Percentiles rank a stretch among this genome's conserved stretches.
These are phyloP conservation scores for Discostella stelligera DNA, from an alignment of 352 stramenopile species.

Conservation along the genomic window DNA sequence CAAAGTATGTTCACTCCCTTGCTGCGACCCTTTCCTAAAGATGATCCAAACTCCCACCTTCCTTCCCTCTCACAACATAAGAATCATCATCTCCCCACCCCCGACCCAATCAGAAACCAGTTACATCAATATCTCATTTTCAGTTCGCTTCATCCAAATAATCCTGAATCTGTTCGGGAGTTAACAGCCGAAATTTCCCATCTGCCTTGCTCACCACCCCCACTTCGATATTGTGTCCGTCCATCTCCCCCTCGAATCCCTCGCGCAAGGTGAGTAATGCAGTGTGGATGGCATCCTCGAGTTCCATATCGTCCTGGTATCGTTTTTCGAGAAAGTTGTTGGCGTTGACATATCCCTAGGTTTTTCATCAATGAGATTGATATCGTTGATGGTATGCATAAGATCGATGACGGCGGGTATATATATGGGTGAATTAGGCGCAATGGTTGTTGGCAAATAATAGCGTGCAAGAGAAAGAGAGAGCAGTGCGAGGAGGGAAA, in stretches of 20 bases:
- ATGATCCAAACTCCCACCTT: too few relatives aligned
- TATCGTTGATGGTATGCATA: too few relatives aligned
- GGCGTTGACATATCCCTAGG: constrained; percentile 92
- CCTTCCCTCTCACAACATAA: neutral
- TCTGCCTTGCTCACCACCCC: constrained; percentile 93
- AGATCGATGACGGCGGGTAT: too few relatives aligned
- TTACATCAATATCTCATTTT: too few relatives aligned
- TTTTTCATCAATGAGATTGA: neutral
- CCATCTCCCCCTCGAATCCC: constrained; percentile 97
- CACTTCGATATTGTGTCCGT: constrained; percentile 97
- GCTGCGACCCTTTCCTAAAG: too few relatives aligned
- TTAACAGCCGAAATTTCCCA: constrained; percentile 96
- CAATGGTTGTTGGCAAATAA: too few relatives aligned
- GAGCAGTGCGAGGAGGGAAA: neutral
- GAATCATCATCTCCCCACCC: too few relatives aligned
- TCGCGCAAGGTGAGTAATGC: constrained; percentile 98
- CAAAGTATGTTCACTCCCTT: too few relatives aligned
- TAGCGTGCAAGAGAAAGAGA: neutral
- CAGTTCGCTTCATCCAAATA: constrained; percentile 99
- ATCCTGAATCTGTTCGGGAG: constrained; percentile 96
- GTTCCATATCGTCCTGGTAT: constrained; percentile 95
- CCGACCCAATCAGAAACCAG: too few relatives aligned
- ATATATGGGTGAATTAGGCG: too few relatives aligned
- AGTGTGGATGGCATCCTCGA: constrained; percentile 99
- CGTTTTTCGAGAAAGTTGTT: constrained; percentile 99